These are phyloP conservation scores for Penicillium rolfsii DNA, from an alignment of 2,329 filamentous ascomycete genomes.

Conservation along the genomic window DNA sequence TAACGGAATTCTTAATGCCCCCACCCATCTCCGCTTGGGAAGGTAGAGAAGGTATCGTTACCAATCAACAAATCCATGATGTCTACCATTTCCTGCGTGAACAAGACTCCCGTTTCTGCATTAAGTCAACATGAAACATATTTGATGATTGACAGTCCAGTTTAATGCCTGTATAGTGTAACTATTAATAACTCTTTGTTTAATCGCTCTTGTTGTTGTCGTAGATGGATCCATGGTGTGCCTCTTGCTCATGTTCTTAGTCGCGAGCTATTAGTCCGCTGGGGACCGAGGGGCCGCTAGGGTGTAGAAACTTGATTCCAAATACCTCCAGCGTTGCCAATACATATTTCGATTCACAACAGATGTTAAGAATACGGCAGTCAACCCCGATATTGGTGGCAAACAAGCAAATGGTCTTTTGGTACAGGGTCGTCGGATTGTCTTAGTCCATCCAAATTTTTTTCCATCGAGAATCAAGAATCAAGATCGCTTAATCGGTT, in stretches of 20 bases:
- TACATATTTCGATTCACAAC: background rate
- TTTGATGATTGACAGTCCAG: background rate
- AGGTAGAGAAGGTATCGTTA: too few species aligned
- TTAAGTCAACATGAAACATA: background rate
- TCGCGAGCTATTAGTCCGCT: background rate
- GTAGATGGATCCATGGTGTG: background rate
- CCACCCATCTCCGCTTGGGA: too few species aligned
- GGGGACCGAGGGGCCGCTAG: background rate
- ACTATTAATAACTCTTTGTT: background rate
- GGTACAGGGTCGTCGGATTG: background rate
- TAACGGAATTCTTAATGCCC: background rate
- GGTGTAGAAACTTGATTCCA: background rate
- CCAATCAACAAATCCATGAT: too few species aligned
- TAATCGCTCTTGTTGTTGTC: background rate
- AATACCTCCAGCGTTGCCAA: background rate
- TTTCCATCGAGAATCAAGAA: background rate
- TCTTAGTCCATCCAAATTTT: background rate
- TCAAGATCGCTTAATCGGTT: slow-evolving; percentile 3
- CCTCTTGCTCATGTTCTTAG: background rate
- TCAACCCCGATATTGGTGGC: background rate
- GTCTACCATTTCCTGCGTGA: too few species aligned
- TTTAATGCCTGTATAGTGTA: background rate
- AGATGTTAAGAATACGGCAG: background rate
- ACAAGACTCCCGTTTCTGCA: too few species aligned
- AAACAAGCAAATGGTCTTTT: background rate